These are phyloP conservation scores for Neofusicoccum cordaticola DNA, from an alignment of 2,329 filamentous ascomycete species.

Conservation along the genomic window DNA sequence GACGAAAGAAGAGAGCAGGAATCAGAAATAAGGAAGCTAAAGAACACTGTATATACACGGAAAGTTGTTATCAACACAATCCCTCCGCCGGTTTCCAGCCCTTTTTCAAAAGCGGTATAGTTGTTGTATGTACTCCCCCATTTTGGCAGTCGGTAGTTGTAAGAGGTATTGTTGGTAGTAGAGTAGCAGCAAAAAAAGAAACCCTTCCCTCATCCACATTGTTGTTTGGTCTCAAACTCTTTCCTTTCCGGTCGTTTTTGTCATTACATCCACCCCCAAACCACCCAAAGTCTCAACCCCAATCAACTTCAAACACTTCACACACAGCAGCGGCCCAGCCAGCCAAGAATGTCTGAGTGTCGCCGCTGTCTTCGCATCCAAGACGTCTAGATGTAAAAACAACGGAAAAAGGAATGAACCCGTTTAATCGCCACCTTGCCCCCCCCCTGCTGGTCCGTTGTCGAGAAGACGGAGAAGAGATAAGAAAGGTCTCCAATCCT, in stretches of 20 bases:
- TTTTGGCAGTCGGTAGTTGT: background rate
- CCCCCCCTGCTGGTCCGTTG: background rate
- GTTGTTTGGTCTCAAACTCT: background rate
- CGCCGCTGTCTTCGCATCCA: slow-evolving; percentile 7
- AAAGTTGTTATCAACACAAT: background rate
- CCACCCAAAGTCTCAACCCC: background rate
- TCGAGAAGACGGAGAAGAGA: background rate
- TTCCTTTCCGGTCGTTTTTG: slow-evolving; percentile 11
- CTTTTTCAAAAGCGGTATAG: background rate
- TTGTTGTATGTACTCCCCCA: slow-evolving; percentile 1
- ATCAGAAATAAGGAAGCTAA: background rate
- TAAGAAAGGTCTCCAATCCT: slow-evolving; percentile 3
- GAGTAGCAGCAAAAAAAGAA: background rate
- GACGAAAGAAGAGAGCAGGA: background rate
- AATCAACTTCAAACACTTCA: background rate
- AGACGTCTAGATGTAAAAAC: slow-evolving; percentile 5
- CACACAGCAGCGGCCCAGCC: slow-evolving; percentile 13
- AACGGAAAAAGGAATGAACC: slow-evolving; percentile 10
- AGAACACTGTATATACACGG: slow-evolving; percentile 4
- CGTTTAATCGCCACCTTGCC: background rate
- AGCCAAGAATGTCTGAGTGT: slow-evolving; percentile 6
- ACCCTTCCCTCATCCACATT: slow-evolving; percentile 3
- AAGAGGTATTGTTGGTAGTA: background rate
- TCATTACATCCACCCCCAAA: slow-evolving; percentile 6
- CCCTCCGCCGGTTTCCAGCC: background rate